Evolutionary conservation across 441 rosid species (phyloP).

Genomic region (Gossypium schwendimanii): DNA sequence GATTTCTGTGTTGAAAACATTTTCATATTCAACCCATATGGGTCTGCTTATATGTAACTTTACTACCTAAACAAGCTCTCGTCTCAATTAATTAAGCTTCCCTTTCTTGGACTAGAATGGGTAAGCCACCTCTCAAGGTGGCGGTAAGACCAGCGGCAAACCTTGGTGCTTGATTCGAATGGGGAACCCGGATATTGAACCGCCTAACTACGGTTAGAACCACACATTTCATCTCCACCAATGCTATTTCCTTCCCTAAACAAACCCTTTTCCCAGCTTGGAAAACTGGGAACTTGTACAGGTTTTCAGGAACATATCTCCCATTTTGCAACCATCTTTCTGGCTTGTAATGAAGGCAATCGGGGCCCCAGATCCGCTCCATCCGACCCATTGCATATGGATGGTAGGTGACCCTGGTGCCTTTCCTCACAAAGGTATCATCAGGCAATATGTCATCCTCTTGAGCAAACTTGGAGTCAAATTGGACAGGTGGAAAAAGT

Average conservation of each 20-base stretch:
- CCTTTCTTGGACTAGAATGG: conserved; percentile 36
- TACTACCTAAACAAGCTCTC: neutral
- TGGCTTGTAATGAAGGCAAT: conserved; percentile 42
- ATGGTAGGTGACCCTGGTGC: conserved; percentile 53
- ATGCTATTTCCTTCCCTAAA: conserved; percentile 57
- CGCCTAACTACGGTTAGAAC: conserved; percentile 30
- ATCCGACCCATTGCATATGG: conserved; percentile 63
- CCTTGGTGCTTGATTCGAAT: conserved; percentile 23
- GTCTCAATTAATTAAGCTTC: neutral
- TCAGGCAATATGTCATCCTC: conserved; percentile 50
- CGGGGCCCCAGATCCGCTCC: conserved; percentile 46
- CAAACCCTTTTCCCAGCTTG: conserved; percentile 59
- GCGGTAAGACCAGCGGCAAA: conserved; percentile 74
- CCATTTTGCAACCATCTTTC: conserved; percentile 42
- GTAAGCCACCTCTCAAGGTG: conserved; percentile 64
- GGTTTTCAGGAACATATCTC: conserved; percentile 25
- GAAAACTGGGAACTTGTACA: conserved; percentile 49
- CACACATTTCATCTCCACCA: conserved; percentile 52
- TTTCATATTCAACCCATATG: neutral
- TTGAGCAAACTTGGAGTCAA: conserved; percentile 46
- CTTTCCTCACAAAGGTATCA: conserved; percentile 32
- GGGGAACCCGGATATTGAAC: conserved; percentile 18
- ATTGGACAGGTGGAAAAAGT: conserved; percentile 52
- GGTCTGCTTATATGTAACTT: no score
- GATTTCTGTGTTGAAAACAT: neutral